Conservation (phyloP, 2,329 filamentous ascomycete genomes). For the Tolypocladium ovalisporum region DNA sequence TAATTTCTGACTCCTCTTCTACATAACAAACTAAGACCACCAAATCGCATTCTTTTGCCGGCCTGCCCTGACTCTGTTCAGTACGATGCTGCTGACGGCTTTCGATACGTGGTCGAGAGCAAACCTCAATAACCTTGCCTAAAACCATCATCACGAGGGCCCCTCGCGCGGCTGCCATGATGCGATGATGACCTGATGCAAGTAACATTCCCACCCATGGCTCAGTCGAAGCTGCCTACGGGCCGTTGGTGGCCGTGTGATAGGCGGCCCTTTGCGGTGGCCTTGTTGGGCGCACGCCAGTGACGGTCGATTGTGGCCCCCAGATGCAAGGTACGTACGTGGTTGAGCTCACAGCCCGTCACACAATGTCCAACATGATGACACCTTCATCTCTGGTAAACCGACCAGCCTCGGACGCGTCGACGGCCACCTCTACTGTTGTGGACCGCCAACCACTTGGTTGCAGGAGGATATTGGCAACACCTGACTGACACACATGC, state of each 20-base stretch:
- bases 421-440: neutral
- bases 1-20: constrained; percentile 9
- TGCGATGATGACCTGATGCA: constrained; percentile 59
- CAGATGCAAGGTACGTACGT: neutral
- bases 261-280: neutral
- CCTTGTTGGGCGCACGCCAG: neutral
- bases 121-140: constrained; percentile 44
- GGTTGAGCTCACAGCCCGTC: neutral
- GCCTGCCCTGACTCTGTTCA: constrained; percentile 19
- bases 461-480: constrained; percentile 15
- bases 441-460: constrained; percentile 15
- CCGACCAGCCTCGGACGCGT: constrained; percentile 21
- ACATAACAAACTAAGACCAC: constrained; percentile 31
- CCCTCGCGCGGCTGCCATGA: constrained; percentile 54
- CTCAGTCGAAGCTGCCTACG: neutral
- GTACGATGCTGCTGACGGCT: constrained; percentile 34
- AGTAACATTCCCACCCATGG: constrained; percentile 34
- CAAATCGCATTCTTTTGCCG: constrained; percentile 29
- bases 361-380: constrained; percentile 16
- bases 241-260: neutral
- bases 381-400: constrained; percentile 31
- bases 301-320: neutral
- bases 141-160: constrained; percentile 63
- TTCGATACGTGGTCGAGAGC: constrained; percentile 47
- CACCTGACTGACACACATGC: constrained; percentile 3